phyloP scores from a whole-genome alignment of 495 filamentous ascomycete species.

The Eremomyces bilateralis region DNA sequence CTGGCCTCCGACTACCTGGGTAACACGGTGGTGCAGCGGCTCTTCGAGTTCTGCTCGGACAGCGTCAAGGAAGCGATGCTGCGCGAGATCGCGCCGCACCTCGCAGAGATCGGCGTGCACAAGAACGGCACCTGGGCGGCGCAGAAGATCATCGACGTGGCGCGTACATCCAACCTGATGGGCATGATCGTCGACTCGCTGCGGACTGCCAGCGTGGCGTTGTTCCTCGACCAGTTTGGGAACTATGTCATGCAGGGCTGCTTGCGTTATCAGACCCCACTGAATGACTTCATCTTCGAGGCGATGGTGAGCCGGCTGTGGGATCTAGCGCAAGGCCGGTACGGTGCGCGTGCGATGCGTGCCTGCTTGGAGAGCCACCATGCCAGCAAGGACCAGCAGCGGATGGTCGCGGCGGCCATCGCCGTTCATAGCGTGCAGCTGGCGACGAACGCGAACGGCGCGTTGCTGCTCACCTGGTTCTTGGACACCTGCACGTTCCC shows the following conservation, averaged over 20 bases:
- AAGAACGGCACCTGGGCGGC: constrained; percentile 99
- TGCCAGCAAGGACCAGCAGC: constrained; percentile 83
- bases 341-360: constrained; percentile 87
- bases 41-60: constrained; percentile 93
- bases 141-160: constrained; percentile 96
- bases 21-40: constrained; percentile 97
- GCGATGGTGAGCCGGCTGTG: constrained; percentile 89
- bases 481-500: constrained; percentile 95
- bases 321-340: constrained; percentile 83
- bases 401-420: constrained; percentile 85
- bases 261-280: constrained; percentile 68
- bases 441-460: constrained; percentile 90
- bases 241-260: constrained; percentile 97
- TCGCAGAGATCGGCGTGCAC: constrained; percentile 91
- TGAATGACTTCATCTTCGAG: constrained; percentile 94
- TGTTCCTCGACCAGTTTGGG: constrained; percentile 94
- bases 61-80: constrained; percentile 81
- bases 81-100: constrained; percentile 62
- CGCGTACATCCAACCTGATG: constrained; percentile 68
- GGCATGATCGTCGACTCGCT: constrained; percentile 62
- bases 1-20: constrained; percentile 87
- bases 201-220: constrained; percentile 61
- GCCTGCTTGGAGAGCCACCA: constrained; percentile 94
- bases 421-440: constrained; percentile 90
- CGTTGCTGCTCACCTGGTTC: constrained; percentile 90